These are phyloP conservation scores for Coemansia sp. DNA, from an alignment of 192 early-diverging fungal genomes.

Conservation along the genomic window DNA sequence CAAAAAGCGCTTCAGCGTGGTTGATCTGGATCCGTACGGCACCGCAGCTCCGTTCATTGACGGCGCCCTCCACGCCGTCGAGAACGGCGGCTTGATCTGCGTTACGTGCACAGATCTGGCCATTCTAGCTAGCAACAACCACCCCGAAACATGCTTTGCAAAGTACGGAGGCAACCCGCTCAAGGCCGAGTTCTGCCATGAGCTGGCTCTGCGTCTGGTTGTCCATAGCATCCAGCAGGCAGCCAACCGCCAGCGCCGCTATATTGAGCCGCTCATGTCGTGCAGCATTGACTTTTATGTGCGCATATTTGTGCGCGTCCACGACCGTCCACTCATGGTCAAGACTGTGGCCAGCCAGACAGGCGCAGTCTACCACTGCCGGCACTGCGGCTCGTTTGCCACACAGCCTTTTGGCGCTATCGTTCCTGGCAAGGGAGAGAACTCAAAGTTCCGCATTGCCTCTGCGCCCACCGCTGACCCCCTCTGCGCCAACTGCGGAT, in stretches of 20 bases:
- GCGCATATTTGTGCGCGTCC: conserved; percentile 91
- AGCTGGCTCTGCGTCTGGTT: conserved; percentile 91
- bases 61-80: conserved; percentile 88
- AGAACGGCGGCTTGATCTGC: conserved; percentile 90
- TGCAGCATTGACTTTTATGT: conserved; percentile 99
- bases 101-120: conserved; percentile 99
- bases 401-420: conserved; percentile 75
- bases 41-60: conserved; percentile 94
- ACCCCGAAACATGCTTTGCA: conserved; percentile 84
- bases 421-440: conserved; percentile 53
- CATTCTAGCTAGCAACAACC: conserved; percentile 85
- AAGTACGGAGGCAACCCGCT: conserved; percentile 94
- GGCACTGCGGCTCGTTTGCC: conserved; percentile 73
- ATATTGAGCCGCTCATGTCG: conserved; percentile 85
- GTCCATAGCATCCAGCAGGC: conserved; percentile 79
- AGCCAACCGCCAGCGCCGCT: conserved; percentile 79
- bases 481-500: conserved; percentile 74
- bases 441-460: conserved; percentile 63
- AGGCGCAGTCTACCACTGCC: conserved; percentile 80
- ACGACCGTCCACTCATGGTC: conserved; percentile 66
- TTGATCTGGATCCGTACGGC: conserved; percentile 97
- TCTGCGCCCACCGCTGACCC: conserved; percentile 61
- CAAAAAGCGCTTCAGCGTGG: conserved; percentile 73
- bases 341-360: conserved; percentile 84
- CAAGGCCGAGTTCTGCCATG: conserved; percentile 88